A percentile compares a stretch with the other conserved stretches of the same genome.
Evolutionary conservation across 768 basidiomycete species (phyloP).

Genomic region (Trametopsis cervina): DNA sequence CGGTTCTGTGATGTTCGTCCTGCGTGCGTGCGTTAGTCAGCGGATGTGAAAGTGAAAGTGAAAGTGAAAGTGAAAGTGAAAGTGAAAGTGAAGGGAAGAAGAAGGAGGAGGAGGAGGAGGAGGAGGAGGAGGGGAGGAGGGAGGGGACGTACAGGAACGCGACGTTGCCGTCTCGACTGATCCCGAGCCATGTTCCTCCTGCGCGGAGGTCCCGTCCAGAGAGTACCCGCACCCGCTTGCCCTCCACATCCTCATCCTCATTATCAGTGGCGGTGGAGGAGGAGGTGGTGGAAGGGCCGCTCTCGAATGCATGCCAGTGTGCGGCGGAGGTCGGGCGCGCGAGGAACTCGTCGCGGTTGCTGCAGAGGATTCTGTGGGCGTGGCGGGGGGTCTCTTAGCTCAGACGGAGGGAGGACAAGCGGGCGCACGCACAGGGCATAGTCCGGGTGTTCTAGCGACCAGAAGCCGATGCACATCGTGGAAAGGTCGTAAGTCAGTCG

Average conservation of each 20-base stretch:
- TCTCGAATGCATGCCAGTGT: conserved; percentile 59
- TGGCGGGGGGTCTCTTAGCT: background rate
- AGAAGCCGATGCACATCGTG: conserved; percentile 73
- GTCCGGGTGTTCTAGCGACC: conserved; percentile 67
- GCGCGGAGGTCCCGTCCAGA: conserved; percentile 70
- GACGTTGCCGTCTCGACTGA: conserved; percentile 56
- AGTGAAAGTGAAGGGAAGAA: no score
- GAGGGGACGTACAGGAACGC: conserved; percentile 57
- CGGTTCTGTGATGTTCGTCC: conserved; percentile 85
- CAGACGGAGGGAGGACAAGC: background rate
- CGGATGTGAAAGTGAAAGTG: background rate
- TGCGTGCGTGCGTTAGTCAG: conserved; percentile 20
- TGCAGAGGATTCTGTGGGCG: conserved; percentile 54
- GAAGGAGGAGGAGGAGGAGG: no score
- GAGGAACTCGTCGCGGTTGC: conserved; percentile 73
- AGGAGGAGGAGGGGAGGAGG: conserved; percentile 1
- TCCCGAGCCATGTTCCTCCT: conserved; percentile 81
- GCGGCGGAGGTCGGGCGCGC: conserved; percentile 59
- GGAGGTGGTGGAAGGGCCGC: background rate
- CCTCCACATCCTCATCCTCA: conserved; percentile 18
- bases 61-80: no score
- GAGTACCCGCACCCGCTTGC: no score
- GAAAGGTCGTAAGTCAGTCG: no score
- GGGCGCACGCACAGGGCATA: conserved; percentile 63
- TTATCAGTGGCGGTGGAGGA: background rate